These are phyloP conservation scores for Sphaceloma murrayae DNA, from an alignment of 2,329 filamentous ascomycete genomes.

Conservation along the genomic window DNA sequence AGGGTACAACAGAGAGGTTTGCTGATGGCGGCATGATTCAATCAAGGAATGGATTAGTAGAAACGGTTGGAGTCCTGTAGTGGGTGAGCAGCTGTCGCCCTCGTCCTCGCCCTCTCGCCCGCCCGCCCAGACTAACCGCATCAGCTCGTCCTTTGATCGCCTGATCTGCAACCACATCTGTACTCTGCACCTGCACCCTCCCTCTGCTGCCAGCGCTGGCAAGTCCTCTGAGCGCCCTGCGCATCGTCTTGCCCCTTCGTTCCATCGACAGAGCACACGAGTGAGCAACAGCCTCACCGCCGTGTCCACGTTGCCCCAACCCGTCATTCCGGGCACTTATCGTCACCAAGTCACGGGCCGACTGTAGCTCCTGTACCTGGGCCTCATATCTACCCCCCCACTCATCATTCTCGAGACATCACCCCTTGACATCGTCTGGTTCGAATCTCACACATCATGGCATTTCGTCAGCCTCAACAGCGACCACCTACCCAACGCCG, in stretches of 20 bases:
- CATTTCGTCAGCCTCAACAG: conserved; percentile 29
- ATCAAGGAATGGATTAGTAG: too few species aligned
- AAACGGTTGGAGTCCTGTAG: too few species aligned
- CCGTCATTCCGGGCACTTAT: background rate
- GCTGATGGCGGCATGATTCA: background rate
- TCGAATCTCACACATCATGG: too few species aligned
- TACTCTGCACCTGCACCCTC: conserved; percentile 5
- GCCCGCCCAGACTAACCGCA: conserved; percentile 10
- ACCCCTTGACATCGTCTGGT: too few species aligned
- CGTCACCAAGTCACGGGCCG: too few species aligned
- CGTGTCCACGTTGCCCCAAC: conserved; percentile 11
- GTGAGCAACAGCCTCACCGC: conserved; percentile 13
- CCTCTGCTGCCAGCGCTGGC: conserved; percentile 1
- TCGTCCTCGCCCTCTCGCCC: background rate
- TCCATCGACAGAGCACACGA: background rate
- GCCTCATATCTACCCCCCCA: conserved; percentile 8
- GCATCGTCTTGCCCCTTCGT: background rate
- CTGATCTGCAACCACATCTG: conserved; percentile 14
- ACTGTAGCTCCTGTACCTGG: too few species aligned
- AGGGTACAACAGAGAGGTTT: too few species aligned
- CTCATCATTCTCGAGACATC: too few species aligned
- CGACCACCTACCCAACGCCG: conserved; percentile 24
- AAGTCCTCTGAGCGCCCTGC: background rate
- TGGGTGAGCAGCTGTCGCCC: conserved; percentile 1
- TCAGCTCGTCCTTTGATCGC: conserved; percentile 13